Evolutionary conservation across 2,329 filamentous ascomycete species (phyloP).

Genomic region (Cladosporium sp.): DNA sequence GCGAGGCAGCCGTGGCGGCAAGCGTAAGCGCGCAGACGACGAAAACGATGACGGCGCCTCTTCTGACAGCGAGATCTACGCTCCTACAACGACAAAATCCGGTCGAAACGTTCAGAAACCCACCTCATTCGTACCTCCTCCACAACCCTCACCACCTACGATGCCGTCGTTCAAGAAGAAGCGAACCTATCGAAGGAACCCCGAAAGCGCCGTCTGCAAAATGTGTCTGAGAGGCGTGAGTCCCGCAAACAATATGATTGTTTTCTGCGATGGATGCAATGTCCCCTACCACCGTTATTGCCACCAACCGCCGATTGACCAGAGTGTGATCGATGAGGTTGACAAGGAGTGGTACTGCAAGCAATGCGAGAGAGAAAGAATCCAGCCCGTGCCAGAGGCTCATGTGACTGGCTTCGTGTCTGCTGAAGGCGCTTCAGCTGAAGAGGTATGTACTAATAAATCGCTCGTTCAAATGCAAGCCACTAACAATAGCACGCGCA

Average conservation of each 20-base stretch:
- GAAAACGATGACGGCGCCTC: conserved; percentile 34
- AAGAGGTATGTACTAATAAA: conserved; percentile 33
- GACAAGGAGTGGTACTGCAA: conserved; percentile 68
- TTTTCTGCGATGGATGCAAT: conserved; percentile 81
- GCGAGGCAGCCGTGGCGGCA: conserved; percentile 24
- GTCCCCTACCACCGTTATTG: conserved; percentile 76
- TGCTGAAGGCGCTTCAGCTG: conserved; percentile 36
- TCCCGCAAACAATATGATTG: conserved; percentile 70
- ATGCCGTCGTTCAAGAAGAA: conserved; percentile 47
- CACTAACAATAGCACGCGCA: conserved; percentile 14
- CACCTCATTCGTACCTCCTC: conserved; percentile 56
- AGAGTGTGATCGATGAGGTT: conserved; percentile 61
- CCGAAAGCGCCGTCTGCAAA: conserved; percentile 61
- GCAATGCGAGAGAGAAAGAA: conserved; percentile 52
- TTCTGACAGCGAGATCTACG: conserved; percentile 39
- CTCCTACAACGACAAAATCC: conserved; percentile 63
- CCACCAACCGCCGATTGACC: conserved; percentile 69
- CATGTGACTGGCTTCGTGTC: conserved; percentile 36
- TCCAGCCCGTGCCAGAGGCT: conserved; percentile 37
- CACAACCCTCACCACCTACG: conserved; percentile 41
- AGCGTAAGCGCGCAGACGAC: conserved; percentile 32
- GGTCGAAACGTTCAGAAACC: conserved; percentile 68
- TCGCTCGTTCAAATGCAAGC: not conserved
- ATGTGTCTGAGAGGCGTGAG: conserved; percentile 68
- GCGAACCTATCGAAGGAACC: conserved; percentile 51